phyloP scores from a whole-genome alignment of 2,329 filamentous ascomycete species.

The Fusarium pininemorale region DNA sequence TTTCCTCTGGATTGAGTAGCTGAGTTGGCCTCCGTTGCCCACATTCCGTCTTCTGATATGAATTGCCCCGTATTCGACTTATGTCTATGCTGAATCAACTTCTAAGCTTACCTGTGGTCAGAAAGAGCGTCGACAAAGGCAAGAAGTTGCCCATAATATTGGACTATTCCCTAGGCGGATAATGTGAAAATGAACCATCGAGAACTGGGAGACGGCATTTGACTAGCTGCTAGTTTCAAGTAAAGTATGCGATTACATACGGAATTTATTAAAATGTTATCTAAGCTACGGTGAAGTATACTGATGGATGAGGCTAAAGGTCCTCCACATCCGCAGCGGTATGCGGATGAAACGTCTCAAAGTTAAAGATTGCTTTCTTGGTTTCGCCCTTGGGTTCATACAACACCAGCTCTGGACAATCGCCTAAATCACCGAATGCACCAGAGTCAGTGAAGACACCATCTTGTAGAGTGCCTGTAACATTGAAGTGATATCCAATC shows the following conservation, averaged over 20 bases:
- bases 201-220: not conserved
- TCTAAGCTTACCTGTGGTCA: not conserved
- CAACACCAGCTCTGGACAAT: conserved; percentile 6
- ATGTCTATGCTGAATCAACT: no score
- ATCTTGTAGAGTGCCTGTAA: conserved; percentile 8
- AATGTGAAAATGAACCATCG: not conserved
- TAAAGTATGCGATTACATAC: not conserved
- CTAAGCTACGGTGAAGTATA: not conserved
- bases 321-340: conserved; percentile 20
- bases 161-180: accelerated
- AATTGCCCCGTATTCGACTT: no score
- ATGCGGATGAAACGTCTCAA: conserved; percentile 25
- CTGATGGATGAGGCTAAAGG: not conserved
- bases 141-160: no score
- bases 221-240: not conserved
- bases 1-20: not conserved
- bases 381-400: conserved; percentile 24
- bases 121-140: not conserved
- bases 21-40: not conserved
- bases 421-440: not conserved
- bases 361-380: conserved; percentile 18
- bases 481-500: conserved; percentile 20
- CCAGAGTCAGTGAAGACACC: conserved; percentile 1
- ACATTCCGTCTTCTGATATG: not conserved
- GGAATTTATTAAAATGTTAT: conserved; percentile 5